phyloP scores from a whole-genome alignment of 1,284 basidiomycete species.

The Rhodotorula sp. region DNA sequence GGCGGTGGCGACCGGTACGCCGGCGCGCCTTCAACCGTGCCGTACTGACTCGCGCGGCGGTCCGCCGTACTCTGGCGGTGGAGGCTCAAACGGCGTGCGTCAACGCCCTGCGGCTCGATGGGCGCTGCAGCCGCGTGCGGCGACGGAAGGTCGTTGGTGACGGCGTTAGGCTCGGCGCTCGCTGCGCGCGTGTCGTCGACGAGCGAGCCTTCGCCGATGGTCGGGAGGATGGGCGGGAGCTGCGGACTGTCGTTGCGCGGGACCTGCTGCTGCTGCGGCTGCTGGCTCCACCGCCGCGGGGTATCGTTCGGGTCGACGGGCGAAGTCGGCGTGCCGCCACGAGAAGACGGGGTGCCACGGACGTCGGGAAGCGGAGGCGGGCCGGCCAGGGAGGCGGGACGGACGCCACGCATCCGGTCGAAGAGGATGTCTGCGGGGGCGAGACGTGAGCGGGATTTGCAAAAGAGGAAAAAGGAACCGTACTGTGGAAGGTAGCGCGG shows the following conservation, averaged over 20 bases:
- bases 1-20: not conserved
- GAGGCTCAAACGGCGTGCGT: not conserved
- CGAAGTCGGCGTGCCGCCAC: slow-evolving; percentile 47
- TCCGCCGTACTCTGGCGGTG: slow-evolving; percentile 7
- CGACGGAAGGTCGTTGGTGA: not conserved
- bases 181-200: not conserved
- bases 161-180: not conserved
- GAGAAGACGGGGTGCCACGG: slow-evolving; percentile 38
- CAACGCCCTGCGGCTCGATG: not conserved
- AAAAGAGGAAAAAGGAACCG: not conserved
- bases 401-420: slow-evolving; percentile 62
- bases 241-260: slow-evolving; percentile 7
- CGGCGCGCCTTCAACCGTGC: not conserved
- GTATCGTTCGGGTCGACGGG: slow-evolving; percentile 24
- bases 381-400: slow-evolving; percentile 10
- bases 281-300: slow-evolving; percentile 10
- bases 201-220: slow-evolving; percentile 34
- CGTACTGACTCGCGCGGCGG: slow-evolving; percentile 7
- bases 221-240: slow-evolving; percentile 29
- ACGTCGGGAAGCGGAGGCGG: slow-evolving; percentile 10
- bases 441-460: not conserved
- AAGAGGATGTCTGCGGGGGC: slow-evolving; percentile 64
- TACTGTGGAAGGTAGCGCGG: slow-evolving; percentile 42
- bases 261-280: not conserved
- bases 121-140: not conserved